Percentiles rank a stretch among this genome's conserved stretches.
phyloP scores from a whole-genome alignment of 768 basidiomycete species.

The Holtermanniella nyarrowii region DNA sequence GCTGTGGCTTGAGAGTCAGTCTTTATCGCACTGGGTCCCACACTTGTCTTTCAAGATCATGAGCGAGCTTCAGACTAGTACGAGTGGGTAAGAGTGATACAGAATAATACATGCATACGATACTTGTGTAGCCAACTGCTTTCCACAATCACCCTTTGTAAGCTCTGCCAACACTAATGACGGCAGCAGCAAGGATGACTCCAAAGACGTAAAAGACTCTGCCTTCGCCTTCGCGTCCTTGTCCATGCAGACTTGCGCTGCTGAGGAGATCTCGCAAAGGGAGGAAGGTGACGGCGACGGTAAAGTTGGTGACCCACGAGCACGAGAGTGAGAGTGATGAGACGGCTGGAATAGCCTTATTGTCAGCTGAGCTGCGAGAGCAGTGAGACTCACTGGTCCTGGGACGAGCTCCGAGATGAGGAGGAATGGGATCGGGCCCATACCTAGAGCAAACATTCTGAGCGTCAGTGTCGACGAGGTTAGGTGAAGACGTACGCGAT shows the following conservation, averaged over 20 bases:
- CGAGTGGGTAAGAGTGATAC: too few species aligned
- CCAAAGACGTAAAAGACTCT: constrained; percentile 75
- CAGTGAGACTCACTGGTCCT: constrained; percentile 50
- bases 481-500: constrained; percentile 53
- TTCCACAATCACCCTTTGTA: too few species aligned
- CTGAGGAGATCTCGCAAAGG: constrained; percentile 65
- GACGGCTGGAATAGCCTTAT: constrained; percentile 65
- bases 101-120: too few species aligned
- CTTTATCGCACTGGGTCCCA: too few species aligned
- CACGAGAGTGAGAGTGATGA: constrained; percentile 64
- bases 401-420: constrained; percentile 86
- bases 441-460: constrained; percentile 77
- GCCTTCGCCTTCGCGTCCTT: constrained; percentile 70
- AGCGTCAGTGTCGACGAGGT: constrained; percentile 1
- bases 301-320: constrained; percentile 76
- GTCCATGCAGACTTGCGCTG: neutral
- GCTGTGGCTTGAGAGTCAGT: too few species aligned
- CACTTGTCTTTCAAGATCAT: too few species aligned
- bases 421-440: constrained; percentile 88
- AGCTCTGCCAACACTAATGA: neutral
- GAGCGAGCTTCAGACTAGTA: too few species aligned
- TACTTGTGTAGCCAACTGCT: too few species aligned
- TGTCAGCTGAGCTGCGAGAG: neutral
- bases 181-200: neutral
- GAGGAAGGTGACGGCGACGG: constrained; percentile 73